phyloP scores from a whole-genome alignment of 768 basidiomycete genomes.

The Leccinellum luteum region DNA sequence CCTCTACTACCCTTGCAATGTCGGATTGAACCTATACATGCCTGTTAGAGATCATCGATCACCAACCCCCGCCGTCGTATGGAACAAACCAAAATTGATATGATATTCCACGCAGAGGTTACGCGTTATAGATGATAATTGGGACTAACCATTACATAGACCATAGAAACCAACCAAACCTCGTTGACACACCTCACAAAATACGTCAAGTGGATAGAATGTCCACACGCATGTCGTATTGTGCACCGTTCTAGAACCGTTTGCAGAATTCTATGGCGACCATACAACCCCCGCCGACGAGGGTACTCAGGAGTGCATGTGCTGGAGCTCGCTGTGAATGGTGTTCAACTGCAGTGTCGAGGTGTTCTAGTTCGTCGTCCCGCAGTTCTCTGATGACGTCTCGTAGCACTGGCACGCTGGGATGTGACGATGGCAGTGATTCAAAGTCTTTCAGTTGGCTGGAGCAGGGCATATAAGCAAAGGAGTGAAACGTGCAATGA shows the following conservation, averaged over 20 bases:
- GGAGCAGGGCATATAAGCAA: constrained; percentile 7
- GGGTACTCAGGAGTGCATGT: constrained; percentile 83
- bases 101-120: too few relatives aligned
- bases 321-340: constrained; percentile 88
- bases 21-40: too few relatives aligned
- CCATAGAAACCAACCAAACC: too few relatives aligned
- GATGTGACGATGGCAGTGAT: constrained; percentile 60
- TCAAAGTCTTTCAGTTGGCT: constrained; percentile 84
- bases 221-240: background rate
- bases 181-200: too few relatives aligned
- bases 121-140: too few relatives aligned
- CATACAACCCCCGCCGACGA: constrained; percentile 84
- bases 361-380: constrained; percentile 93
- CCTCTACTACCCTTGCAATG: too few relatives aligned
- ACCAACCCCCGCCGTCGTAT: too few relatives aligned
- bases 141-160: too few relatives aligned
- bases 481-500: background rate
- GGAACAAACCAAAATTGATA: too few relatives aligned
- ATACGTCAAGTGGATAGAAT: too few relatives aligned
- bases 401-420: constrained; percentile 72
- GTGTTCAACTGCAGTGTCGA: constrained; percentile 87
- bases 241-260: constrained; percentile 48
- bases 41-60: too few relatives aligned
- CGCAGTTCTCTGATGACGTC: constrained; percentile 79
- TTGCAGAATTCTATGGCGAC: constrained; percentile 89